Evolutionary conservation across 208 protist species (phyloP), one percentile per base, ranked within the genome.

Genomic region (Wallacemonas sp.): DNA sequence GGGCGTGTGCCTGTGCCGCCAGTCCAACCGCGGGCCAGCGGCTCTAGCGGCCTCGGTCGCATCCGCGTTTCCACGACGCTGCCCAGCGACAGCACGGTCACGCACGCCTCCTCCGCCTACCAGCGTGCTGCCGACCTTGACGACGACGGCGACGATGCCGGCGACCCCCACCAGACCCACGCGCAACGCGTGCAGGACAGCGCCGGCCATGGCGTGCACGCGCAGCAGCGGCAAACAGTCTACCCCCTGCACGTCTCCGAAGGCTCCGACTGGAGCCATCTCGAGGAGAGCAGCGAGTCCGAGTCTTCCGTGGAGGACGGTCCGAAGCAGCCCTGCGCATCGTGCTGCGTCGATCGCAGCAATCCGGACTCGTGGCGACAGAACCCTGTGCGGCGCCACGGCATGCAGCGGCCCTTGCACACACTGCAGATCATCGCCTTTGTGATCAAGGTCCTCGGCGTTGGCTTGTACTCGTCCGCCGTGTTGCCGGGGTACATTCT

Each of bases 321-420:
- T 32, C 42, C 69, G 10, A 65, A 63, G 38, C 74, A 78, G 49
- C 86, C 82, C 26, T 85, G 52, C 62, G 59, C 66, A 12, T 89
- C 84, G 14, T 79, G 74, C 42, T 89, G 77, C 65, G 74, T 91
- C 0, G 75, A 93, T 65, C 72, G 74, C 23, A 77, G 42, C 8
- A 41, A 82, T 45, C 79, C 77, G 11, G 72, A 89, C 36, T 65
- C 68, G 16, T 93, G 87, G 85, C 72, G 72, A n/a, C 55, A 48
- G 46, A 70, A 78, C 52, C 46, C 52, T 46, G 67, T 80, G 16
- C 85, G 88, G 0, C 74, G 75, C 16, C 69, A 89, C 70, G 86
- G 77, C 28, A 83, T 92, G 59, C 72, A 94, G 67, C 67, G 69
- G 23, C 89, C 89, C n/a, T 62, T 92, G 46, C 83, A 95, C 70